Percentiles rank a stretch among this genome's conserved stretches.
Evolutionary conservation across 2,329 filamentous ascomycete species (phyloP).

Genomic region (Penicillium corylophilum): DNA sequence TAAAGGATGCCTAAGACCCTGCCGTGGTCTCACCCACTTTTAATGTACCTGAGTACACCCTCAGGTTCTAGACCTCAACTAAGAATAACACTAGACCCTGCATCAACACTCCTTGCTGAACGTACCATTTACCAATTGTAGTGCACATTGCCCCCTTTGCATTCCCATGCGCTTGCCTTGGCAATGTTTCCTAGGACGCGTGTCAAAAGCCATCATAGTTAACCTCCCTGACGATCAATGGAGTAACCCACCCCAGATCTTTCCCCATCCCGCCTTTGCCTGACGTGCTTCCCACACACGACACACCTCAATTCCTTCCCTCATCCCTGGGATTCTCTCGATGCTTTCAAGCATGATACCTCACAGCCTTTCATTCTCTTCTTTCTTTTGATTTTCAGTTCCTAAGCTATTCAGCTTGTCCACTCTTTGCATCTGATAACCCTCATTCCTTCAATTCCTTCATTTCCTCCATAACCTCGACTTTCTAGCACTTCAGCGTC

Average conservation of each 20-base stretch:
- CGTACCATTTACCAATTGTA: not conserved
- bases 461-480: not conserved
- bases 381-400: not conserved
- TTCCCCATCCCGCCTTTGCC: not conserved
- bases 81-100: not conserved
- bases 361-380: slow-evolving; percentile 1
- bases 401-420: not conserved
- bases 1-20: not conserved
- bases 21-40: not conserved
- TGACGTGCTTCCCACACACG: slow-evolving; percentile 11
- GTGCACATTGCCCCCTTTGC: slow-evolving; percentile 10
- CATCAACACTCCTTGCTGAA: not conserved
- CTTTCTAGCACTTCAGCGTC: not conserved
- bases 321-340: not conserved
- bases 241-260: not conserved
- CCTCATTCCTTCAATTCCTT: slow-evolving; percentile 3
- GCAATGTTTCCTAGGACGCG: slow-evolving; percentile 7
- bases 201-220: slow-evolving; percentile 10
- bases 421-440: slow-evolving; percentile 1
- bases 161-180: slow-evolving; percentile 2
- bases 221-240: slow-evolving; percentile 8
- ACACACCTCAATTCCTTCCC: not conserved
- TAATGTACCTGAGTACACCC: not conserved
- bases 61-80: not conserved
- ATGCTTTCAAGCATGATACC: not conserved